phyloP scores from a whole-genome alignment of 2,329 filamentous ascomycete species.

The Furcasterigmium sp. region DNA sequence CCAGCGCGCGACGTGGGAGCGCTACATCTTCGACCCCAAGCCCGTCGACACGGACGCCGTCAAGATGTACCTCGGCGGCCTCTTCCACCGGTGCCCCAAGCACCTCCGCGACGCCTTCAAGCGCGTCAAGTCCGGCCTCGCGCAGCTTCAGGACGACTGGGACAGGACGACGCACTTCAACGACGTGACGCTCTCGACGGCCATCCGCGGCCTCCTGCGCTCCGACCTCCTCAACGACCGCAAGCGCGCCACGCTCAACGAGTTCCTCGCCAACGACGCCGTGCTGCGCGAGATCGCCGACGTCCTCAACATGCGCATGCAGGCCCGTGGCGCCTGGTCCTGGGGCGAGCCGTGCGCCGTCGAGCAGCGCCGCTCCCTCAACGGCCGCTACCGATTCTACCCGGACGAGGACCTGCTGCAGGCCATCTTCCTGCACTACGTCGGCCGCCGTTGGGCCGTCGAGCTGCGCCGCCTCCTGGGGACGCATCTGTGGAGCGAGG shows the following conservation, averaged over 20 bases:
- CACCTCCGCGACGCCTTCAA: slow-evolving; percentile 34
- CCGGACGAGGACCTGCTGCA: slow-evolving; percentile 46
- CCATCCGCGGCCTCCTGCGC: slow-evolving; percentile 30
- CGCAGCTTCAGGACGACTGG: slow-evolving; percentile 24
- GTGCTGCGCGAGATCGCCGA: slow-evolving; percentile 37
- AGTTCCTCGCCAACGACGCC: slow-evolving; percentile 29
- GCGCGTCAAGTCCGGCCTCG: slow-evolving; percentile 30
- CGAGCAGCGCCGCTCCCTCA: slow-evolving; percentile 33
- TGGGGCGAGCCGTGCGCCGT: slow-evolving; percentile 30
- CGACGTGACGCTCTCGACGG: slow-evolving; percentile 19
- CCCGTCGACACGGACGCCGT: slow-evolving; percentile 40
- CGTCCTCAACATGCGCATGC: slow-evolving; percentile 38
- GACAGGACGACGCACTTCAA: slow-evolving; percentile 24
- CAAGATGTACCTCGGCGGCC: slow-evolving; percentile 39
- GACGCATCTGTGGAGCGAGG: slow-evolving; percentile 10
- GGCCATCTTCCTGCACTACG: slow-evolving; percentile 33
- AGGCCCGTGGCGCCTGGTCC: slow-evolving; percentile 28
- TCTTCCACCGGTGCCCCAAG: slow-evolving; percentile 39
- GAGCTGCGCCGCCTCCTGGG: slow-evolving; percentile 23
- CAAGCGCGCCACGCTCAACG: slow-evolving; percentile 30
- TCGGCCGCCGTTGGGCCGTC: slow-evolving; percentile 29
- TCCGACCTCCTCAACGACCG: slow-evolving; percentile 36
- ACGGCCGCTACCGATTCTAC: slow-evolving; percentile 49
- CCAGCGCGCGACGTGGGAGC: slow-evolving; percentile 49
- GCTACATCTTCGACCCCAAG: slow-evolving; percentile 44